Conservation (phyloP, 2,329 filamentous ascomycete genomes). For the Penicillium corylophilum region DNA sequence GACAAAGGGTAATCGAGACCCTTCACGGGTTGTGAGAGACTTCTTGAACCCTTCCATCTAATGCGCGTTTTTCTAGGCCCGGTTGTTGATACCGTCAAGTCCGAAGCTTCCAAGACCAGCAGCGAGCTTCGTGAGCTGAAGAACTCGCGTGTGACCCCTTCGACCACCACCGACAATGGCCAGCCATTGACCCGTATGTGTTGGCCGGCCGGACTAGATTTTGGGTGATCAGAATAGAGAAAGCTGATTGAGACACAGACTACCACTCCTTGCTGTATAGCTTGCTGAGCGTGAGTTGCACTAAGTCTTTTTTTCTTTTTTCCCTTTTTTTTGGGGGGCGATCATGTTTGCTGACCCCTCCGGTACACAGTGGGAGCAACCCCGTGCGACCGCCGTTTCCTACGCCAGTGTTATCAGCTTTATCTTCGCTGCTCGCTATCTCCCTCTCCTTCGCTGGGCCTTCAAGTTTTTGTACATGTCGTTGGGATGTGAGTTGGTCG, state of each 20-base stretch:
- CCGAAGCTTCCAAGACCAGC: constrained; percentile 56
- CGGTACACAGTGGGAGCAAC: constrained; percentile 60
- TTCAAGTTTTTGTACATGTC: constrained; percentile 61
- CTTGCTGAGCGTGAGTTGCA: constrained; percentile 56
- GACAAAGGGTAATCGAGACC: constrained; percentile 24
- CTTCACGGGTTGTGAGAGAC: not conserved
- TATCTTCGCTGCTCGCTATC: constrained; percentile 64
- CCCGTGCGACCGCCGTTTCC: constrained; percentile 61
- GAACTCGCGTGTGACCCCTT: constrained; percentile 53
- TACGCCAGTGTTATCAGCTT: constrained; percentile 56
- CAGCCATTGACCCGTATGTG: constrained; percentile 61
- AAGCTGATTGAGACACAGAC: constrained; percentile 41
- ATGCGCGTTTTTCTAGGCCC: constrained; percentile 44
- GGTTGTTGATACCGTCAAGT: constrained; percentile 57
- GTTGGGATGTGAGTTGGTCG: constrained; percentile 54
- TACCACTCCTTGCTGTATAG: constrained; percentile 68
- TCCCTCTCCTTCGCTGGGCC: constrained; percentile 61
- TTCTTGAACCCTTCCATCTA: constrained; percentile 15
- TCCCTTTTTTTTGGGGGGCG: no score
- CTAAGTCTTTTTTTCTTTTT: constrained; percentile 1
- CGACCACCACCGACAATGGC: constrained; percentile 57
- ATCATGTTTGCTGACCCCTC: constrained; percentile 7
- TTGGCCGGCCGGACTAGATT: not conserved
- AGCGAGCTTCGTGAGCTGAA: constrained; percentile 60
- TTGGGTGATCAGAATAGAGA: not conserved